These are phyloP conservation scores for Trypanosoma cruzi DNA, from an alignment of 208 protist genomes.

Conservation along the genomic window DNA sequence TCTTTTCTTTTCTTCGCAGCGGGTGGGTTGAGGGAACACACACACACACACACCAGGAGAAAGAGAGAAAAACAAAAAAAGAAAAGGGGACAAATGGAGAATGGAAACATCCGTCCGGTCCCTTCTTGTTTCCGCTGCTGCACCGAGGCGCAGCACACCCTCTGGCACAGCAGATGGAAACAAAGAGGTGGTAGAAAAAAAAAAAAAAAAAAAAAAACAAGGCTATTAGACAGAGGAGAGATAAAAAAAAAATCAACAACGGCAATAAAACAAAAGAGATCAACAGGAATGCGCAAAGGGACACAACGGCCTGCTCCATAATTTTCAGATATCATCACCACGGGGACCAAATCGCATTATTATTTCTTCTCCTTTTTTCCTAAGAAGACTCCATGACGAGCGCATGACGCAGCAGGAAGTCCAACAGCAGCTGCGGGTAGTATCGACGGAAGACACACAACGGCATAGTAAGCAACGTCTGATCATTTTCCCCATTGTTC, in stretches of 20 bases:
- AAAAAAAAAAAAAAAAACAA: no score
- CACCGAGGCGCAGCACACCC: background rate
- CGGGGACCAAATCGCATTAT: background rate
- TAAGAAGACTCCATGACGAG: conserved; percentile 51
- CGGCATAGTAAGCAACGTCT: conserved; percentile 52
- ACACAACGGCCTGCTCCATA: no score
- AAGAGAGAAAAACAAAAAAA: conserved; percentile 29
- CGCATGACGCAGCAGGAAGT: conserved; percentile 66
- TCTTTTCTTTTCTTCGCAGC: background rate
- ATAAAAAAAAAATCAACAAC: conserved; percentile 15
- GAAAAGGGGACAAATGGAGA: conserved; percentile 7
- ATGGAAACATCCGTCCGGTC: background rate
- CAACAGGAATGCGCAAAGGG: no score
- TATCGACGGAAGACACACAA: conserved; percentile 73
- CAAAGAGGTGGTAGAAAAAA: no score
- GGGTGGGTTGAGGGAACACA: no score
- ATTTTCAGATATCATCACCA: no score
- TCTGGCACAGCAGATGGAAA: no score
- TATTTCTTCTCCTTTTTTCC: background rate
- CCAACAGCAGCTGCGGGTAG: conserved; percentile 80
- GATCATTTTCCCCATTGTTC: background rate
- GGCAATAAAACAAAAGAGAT: background rate
- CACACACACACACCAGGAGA: no score
- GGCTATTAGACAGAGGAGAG: no score
- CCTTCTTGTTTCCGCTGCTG: background rate